Percentiles rank a stretch among this genome's conserved stretches.
Conservation (phyloP, 805 yeast species). For the Hagleromyces aurorensis region DNA sequence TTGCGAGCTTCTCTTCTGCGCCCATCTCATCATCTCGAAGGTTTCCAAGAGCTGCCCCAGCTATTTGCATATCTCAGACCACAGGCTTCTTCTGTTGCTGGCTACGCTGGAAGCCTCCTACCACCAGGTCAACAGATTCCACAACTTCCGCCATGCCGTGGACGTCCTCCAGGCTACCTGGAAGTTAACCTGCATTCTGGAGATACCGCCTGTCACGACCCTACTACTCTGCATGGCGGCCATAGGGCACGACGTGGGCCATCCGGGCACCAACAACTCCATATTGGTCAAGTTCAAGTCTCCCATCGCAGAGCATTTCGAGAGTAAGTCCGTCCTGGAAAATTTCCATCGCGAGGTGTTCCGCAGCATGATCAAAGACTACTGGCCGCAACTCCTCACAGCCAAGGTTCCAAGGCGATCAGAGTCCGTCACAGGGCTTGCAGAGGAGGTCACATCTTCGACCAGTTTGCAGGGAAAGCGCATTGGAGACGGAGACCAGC, state of each 20-base stretch:
- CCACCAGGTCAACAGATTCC: slow-evolving; percentile 81
- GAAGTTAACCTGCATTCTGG: slow-evolving; percentile 36
- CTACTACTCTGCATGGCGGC: slow-evolving; percentile 70
- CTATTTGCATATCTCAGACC: slow-evolving; percentile 33
- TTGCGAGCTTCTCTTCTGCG: too few relatives aligned
- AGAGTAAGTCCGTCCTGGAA: slow-evolving; percentile 68
- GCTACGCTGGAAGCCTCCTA: slow-evolving; percentile 70
- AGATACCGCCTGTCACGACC: slow-evolving; percentile 35
- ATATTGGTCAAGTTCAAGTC: slow-evolving; percentile 52
- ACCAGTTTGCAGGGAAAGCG: too few relatives aligned
- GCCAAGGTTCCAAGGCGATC: too few relatives aligned
- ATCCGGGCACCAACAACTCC: slow-evolving; percentile 89
- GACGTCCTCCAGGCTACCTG: slow-evolving; percentile 91
- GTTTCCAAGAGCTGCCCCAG: slow-evolving; percentile 4
- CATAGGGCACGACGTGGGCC: slow-evolving; percentile 92
- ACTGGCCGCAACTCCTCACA: slow-evolving; percentile 41
- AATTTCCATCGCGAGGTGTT: slow-evolving; percentile 71
- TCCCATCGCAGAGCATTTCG: slow-evolving; percentile 55
- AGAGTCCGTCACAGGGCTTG: too few relatives aligned
- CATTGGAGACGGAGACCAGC: slow-evolving; percentile 8
- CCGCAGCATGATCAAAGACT: slow-evolving; percentile 40
- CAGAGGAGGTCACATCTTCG: slow-evolving; percentile 7
- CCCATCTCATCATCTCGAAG: too few relatives aligned
- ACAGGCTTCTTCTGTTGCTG: slow-evolving; percentile 50
- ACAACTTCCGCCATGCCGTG: slow-evolving; percentile 90